Conservation (phyloP, 2,329 filamentous ascomycete genomes). For the Talaromyces marneffei region DNA sequence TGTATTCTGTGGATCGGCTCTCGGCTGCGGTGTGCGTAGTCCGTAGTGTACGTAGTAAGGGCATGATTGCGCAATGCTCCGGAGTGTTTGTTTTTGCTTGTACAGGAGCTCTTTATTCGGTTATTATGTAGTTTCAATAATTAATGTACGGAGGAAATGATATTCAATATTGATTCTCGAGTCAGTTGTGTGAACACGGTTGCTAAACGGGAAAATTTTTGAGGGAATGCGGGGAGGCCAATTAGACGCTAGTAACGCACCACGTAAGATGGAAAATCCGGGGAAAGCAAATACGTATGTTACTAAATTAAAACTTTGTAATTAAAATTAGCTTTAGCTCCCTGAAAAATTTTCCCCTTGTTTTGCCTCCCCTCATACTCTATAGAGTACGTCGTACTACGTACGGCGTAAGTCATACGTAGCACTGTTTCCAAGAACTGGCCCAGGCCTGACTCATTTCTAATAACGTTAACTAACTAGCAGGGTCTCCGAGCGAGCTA, state of each 20-base stretch:
- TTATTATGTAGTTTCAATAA: neutral
- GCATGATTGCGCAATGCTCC: neutral
- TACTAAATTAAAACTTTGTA: neutral
- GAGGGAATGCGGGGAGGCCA: neutral
- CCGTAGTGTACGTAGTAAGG: neutral
- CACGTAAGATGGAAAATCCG: constrained; percentile 1
- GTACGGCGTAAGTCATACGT: too few species aligned
- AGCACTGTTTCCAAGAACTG: too few species aligned
- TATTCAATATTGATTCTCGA: neutral
- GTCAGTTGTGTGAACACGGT: neutral
- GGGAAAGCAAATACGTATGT: neutral
- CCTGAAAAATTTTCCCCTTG: neutral
- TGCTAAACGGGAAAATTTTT: neutral
- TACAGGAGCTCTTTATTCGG: neutral
- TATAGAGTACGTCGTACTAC: neutral
- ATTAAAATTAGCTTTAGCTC: neutral
- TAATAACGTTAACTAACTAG: too few species aligned
- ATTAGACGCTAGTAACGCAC: neutral
- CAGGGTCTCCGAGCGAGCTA: too few species aligned
- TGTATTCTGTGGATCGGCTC: neutral
- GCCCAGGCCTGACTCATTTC: neutral
- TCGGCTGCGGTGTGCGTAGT: neutral
- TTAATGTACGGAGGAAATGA: neutral
- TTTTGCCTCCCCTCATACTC: neutral
- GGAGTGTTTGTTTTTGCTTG: neutral